Percentiles rank a stretch among this genome's conserved stretches.
These are phyloP conservation scores for Trichoderma harzianum DNA, from an alignment of 2,329 filamentous ascomycete genomes.

Conservation along the genomic window DNA sequence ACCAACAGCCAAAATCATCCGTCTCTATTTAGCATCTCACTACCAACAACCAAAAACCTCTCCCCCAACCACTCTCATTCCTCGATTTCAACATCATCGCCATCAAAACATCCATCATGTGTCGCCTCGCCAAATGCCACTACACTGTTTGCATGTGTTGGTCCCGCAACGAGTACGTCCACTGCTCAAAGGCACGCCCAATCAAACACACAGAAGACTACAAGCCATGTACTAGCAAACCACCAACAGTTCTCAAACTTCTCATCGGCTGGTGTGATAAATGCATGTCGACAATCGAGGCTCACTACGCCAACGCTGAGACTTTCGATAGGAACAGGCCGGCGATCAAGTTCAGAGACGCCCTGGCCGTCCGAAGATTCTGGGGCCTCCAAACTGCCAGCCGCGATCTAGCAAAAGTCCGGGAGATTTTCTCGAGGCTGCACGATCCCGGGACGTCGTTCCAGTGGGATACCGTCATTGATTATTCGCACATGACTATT, in stretches of 20 bases:
- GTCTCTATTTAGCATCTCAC: background rate
- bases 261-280: background rate
- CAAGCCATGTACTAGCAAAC: background rate
- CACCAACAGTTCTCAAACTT: background rate
- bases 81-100: background rate
- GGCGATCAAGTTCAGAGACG: background rate
- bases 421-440: background rate
- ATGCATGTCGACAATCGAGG: background rate
- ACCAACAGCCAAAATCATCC: background rate
- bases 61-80: background rate
- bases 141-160: background rate
- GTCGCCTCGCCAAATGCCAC: background rate
- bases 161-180: background rate
- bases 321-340: background rate
- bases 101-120: background rate
- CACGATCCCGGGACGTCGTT: background rate
- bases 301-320: background rate
- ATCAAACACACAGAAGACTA: background rate
- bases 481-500: background rate
- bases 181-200: background rate
- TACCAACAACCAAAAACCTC: background rate
- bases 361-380: background rate
- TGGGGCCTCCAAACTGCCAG: background rate
- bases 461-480: background rate
- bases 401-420: background rate